Conservation (phyloP, 2,329 filamentous ascomycete species). For the Dactylellina leptospora region DNA sequence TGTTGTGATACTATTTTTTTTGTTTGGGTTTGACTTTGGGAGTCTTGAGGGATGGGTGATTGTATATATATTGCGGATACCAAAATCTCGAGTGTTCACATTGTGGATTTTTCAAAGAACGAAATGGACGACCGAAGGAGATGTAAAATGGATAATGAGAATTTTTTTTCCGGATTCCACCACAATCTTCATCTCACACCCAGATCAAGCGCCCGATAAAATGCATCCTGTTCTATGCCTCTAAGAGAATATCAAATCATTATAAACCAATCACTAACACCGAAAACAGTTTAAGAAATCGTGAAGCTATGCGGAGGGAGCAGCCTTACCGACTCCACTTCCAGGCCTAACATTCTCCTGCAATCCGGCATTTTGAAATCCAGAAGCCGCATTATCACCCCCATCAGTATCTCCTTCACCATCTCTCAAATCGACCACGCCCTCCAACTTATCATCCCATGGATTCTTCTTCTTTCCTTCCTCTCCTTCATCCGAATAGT, state of each 20-base stretch:
- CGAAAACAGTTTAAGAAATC: not conserved
- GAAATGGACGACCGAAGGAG: not conserved
- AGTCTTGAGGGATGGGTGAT: slow-evolving; percentile 14
- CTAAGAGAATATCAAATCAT: not conserved
- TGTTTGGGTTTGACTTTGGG: not conserved
- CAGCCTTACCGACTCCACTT: slow-evolving; percentile 39
- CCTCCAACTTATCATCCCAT: slow-evolving; percentile 5
- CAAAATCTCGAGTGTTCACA: not conserved
- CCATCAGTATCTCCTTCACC: not conserved
- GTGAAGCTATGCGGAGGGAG: slow-evolving; percentile 38
- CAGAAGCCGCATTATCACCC: not conserved
- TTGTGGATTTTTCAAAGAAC: not conserved
- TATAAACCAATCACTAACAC: not conserved
- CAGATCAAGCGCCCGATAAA: not conserved
- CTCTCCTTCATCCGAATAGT: slow-evolving; percentile 10
- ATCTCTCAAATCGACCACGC: slow-evolving; percentile 31
- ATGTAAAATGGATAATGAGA: not conserved
- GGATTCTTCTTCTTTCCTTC: not conserved
- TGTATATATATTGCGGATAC: slow-evolving; percentile 36
- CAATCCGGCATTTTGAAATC: not conserved
- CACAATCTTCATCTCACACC: too few relatives aligned
- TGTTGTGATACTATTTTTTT: not conserved
- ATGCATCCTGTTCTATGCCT: slow-evolving; percentile 3
- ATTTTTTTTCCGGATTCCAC: too few relatives aligned
- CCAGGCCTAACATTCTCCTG: slow-evolving; percentile 24